Evolutionary conservation across 192 early-diverging fungal species (phyloP), one percentile per base, ranked within the genome.

Genomic region (Phycomyces nitens): DNA sequence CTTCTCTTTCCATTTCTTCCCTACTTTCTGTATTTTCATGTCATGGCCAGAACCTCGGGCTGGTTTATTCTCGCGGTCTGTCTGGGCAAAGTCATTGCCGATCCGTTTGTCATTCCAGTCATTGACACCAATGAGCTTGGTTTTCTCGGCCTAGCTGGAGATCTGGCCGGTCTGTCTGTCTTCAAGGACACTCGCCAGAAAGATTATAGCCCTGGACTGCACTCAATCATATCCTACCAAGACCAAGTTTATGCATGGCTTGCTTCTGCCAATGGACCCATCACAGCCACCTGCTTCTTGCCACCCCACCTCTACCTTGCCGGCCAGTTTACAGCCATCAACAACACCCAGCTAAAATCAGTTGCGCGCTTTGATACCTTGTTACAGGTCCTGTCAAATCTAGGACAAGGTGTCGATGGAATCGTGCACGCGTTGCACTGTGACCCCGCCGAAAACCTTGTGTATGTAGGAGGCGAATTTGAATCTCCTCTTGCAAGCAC

Each of bases 391-490:
- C 40, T 67, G 23, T 29, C 12, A 0, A 12, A 59, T 16, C 42
- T 75, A 10, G 39, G 52, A 7, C 54, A 65, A 39, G 73, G 73
- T 38, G 39, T 75, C 16, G 59, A 75, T 56, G 69, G 73, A 15
- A 41, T 64, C 11, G 73, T 75, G 18, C 42, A 64, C 39, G 26
- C 68, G 20, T 42, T 75, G 15, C 58, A 67, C 7, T 75, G 73
- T 56, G 73, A 75, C 50, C 22, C 24, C 16, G 0, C 56, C 12
- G 59, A 57, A 51, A 56, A 71, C 5, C 39, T 41, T 29, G 50
- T 75, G 5, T 70, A 71, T 60, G 60, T 63, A 5, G 73, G 73
- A 41, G 73, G 73, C 22, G 26, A 60, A 10, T 75, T 75, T 40
- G 18, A 43, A 12, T 52, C 24, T 14, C 74, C 74, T 22, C 47